These are phyloP conservation scores for Gossypium raimondii DNA, from an alignment of 345 rosid genomes.

Conservation along the genomic window DNA sequence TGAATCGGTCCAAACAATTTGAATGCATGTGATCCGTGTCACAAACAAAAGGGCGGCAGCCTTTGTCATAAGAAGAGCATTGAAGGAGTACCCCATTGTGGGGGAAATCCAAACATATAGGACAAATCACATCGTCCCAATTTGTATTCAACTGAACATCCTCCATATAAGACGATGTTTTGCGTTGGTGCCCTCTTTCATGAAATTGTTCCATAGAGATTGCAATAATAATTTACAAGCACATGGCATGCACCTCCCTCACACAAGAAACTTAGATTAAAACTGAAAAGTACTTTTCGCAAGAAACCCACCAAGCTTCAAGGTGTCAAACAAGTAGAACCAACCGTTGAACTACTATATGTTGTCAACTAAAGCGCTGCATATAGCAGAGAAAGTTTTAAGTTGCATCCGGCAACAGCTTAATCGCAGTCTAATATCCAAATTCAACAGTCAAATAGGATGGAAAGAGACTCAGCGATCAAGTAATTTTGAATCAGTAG, in stretches of 20 bases:
- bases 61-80: constrained; percentile 75
- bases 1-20: constrained; percentile 86
- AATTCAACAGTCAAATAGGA: not conserved
- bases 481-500: not conserved
- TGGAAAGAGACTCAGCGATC: not conserved
- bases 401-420: not conserved
- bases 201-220: constrained; percentile 37
- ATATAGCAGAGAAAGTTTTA: not conserved
- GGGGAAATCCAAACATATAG: constrained; percentile 90
- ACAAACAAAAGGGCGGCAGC: constrained; percentile 84
- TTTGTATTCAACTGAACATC: constrained; percentile 50
- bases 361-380: not conserved
- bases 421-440: not conserved
- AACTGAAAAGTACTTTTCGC: not conserved
- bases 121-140: constrained; percentile 81
- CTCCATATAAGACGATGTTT: constrained; percentile 25
- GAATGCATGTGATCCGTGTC: constrained; percentile 87
- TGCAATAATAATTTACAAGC: constrained; percentile 23
- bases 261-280: not conserved
- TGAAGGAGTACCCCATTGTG: constrained; percentile 85
- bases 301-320: not conserved
- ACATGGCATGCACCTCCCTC: constrained; percentile 17
- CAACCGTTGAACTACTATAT: not conserved
- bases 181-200: constrained; percentile 29
- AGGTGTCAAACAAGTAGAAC: constrained; percentile 1